These are phyloP conservation scores for Trifolium subterraneum DNA, from an alignment of 306 rosid species.

Conservation along the genomic window DNA sequence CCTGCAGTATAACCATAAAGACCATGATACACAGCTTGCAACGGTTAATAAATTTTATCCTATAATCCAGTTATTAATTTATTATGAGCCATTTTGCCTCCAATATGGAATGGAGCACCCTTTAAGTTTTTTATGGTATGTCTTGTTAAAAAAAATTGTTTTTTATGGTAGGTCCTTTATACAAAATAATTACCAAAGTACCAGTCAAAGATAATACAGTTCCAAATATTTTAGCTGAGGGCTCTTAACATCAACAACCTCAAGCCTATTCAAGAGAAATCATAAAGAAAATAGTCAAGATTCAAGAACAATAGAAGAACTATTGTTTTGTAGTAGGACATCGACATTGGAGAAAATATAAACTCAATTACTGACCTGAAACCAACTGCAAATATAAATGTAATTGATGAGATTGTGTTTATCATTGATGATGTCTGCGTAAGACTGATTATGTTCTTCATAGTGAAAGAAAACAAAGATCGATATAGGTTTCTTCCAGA, in stretches of 20 bases:
- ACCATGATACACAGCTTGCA: conserved; percentile 60
- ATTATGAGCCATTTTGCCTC: conserved; percentile 37
- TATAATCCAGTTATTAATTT: conserved; percentile 48
- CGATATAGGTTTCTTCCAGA: conserved; percentile 18
- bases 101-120: conserved; percentile 41
- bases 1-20: conserved; percentile 57
- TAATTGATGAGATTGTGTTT: conserved; percentile 49
- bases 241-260: conserved; percentile 46
- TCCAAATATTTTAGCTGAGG: conserved; percentile 50
- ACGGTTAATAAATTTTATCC: conserved; percentile 51
- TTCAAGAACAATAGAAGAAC: no score
- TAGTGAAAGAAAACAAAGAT: conserved; percentile 6
- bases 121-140: conserved; percentile 33
- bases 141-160: no score
- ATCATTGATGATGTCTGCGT: conserved; percentile 51
- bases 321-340: no score
- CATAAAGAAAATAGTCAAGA: background rate
- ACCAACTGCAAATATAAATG: conserved; percentile 51
- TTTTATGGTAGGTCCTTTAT: conserved; percentile 47
- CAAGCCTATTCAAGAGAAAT: conserved; percentile 43
- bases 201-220: conserved; percentile 50
- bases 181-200: conserved; percentile 44
- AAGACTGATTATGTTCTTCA: conserved; percentile 48
- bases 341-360: no score
- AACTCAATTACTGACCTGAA: conserved; percentile 37